These are phyloP conservation scores for Tylopilus cervinicoccineus DNA, from an alignment of 768 basidiomycete genomes.

Conservation along the genomic window DNA sequence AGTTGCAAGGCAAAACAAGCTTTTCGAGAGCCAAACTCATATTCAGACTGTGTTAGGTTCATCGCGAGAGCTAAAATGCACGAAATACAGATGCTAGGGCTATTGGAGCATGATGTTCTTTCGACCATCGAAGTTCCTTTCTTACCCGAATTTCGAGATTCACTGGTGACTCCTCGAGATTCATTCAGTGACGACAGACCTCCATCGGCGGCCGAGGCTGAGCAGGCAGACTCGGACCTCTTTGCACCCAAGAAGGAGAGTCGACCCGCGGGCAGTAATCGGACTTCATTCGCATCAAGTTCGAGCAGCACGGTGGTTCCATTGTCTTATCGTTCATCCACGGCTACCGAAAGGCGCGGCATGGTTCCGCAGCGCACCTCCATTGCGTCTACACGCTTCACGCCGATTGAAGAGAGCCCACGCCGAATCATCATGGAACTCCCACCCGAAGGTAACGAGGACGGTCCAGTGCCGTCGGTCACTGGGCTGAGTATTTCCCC, in stretches of 20 bases:
- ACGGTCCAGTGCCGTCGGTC: slow-evolving; percentile 30
- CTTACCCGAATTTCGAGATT: slow-evolving; percentile 44
- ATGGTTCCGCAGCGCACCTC: slow-evolving; percentile 46
- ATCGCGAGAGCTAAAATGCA: slow-evolving; percentile 95
- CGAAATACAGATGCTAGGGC: slow-evolving; percentile 91
- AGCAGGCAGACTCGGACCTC: slow-evolving; percentile 69
- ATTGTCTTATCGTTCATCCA: slow-evolving; percentile 33
- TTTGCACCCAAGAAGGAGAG: slow-evolving; percentile 51
- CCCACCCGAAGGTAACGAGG: slow-evolving; percentile 39
- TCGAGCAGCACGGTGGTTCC: slow-evolving; percentile 34
- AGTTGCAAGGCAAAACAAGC: slow-evolving; percentile 4
- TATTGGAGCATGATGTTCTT: slow-evolving; percentile 87
- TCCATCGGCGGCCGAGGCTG: slow-evolving; percentile 54
- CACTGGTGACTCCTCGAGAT: slow-evolving; percentile 31
- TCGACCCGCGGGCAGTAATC: slow-evolving; percentile 27
- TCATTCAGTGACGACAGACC: slow-evolving; percentile 31
- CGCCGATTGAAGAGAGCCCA: slow-evolving; percentile 72
- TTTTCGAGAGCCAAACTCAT: neutral
- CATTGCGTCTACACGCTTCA: slow-evolving; percentile 43
- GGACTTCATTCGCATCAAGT: slow-evolving; percentile 42
- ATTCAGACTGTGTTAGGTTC: slow-evolving; percentile 52
- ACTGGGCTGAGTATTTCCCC: slow-evolving; percentile 54
- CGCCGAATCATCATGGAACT: slow-evolving; percentile 46
- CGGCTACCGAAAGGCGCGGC: slow-evolving; percentile 37
- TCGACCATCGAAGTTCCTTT: slow-evolving; percentile 87